These are phyloP conservation scores for Kwoniella sp. DNA, from an alignment of 768 basidiomycete species.

Conservation along the genomic window DNA sequence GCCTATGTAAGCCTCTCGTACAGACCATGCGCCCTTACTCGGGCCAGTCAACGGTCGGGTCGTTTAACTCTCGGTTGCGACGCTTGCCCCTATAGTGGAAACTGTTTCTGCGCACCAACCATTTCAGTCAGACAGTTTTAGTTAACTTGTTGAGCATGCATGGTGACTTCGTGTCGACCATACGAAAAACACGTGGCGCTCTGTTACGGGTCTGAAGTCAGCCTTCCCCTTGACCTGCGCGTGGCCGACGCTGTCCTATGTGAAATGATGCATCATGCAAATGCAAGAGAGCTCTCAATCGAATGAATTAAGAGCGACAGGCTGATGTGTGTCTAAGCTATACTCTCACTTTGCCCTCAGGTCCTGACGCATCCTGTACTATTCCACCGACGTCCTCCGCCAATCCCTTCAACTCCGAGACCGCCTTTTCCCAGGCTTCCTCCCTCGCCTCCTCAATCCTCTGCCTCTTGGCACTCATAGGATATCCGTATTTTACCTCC, in stretches of 20 bases:
- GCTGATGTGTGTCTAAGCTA: not conserved
- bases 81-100: not conserved
- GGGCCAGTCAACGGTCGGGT: not conserved
- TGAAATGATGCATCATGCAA: conserved; percentile 1
- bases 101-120: no score
- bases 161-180: no score
- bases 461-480: conserved; percentile 24
- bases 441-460: conserved; percentile 19
- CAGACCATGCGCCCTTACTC: not conserved
- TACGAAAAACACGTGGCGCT: no score
- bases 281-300: no score
- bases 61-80: not conserved
- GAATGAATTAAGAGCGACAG: not conserved
- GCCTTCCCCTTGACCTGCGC: no score
- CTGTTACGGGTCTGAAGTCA: no score
- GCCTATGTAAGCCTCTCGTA: no score
- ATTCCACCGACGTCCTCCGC: conserved; percentile 13
- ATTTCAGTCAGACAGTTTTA: no score
- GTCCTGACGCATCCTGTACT: not conserved
- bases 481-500: conserved; percentile 37
- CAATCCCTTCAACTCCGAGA: conserved; percentile 15
- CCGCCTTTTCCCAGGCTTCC: conserved; percentile 20
- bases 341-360: conserved; percentile 6
- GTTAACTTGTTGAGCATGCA: no score
- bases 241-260: no score